Percentiles rank a stretch among this genome's conserved stretches.
Conservation (phyloP, 257 asterid species). For the Lavandula angustifolia region DNA sequence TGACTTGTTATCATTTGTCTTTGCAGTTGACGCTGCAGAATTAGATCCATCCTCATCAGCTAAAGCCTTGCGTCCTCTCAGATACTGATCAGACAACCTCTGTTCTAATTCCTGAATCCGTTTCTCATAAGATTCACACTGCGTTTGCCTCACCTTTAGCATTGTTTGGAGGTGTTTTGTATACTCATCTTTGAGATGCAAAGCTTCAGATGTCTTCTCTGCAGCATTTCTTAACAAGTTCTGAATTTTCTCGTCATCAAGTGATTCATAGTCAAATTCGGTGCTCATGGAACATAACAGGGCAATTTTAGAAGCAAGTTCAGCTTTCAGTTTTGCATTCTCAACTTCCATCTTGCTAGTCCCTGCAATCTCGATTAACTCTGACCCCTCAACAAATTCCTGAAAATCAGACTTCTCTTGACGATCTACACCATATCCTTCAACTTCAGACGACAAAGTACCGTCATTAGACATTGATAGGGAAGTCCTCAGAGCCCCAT, state of each 20-base stretch:
- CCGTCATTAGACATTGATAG: slow-evolving; percentile 59
- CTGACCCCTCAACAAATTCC: slow-evolving; percentile 61
- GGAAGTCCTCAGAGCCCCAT: slow-evolving; percentile 55
- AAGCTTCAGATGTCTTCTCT: slow-evolving; percentile 81
- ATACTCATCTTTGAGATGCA: slow-evolving; percentile 75
- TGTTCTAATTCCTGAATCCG: slow-evolving; percentile 92
- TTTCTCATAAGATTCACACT: slow-evolving; percentile 85
- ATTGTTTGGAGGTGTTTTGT: slow-evolving; percentile 70
- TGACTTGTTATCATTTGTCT: slow-evolving; percentile 58
- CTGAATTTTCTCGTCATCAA: slow-evolving; percentile 65
- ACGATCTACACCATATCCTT: slow-evolving; percentile 42
- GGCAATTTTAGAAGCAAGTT: slow-evolving; percentile 96
- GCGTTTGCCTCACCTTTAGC: slow-evolving; percentile 76
- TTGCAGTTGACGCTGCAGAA: slow-evolving; percentile 46
- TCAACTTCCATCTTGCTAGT: slow-evolving; percentile 95
- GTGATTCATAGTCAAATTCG: slow-evolving; percentile 64
- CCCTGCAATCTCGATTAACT: slow-evolving; percentile 87
- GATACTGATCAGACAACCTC: slow-evolving; percentile 73
- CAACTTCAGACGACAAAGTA: slow-evolving; percentile 55
- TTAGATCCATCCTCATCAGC: slow-evolving; percentile 46
- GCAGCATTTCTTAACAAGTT: slow-evolving; percentile 62
- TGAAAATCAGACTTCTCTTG: slow-evolving; percentile 54
- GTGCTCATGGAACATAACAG: slow-evolving; percentile 65
- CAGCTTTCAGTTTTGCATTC: slow-evolving; percentile 93
- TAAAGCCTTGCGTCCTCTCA: slow-evolving; percentile 47